Conservation (phyloP, 768 basidiomycete genomes). For the Serendipita sp. region DNA sequence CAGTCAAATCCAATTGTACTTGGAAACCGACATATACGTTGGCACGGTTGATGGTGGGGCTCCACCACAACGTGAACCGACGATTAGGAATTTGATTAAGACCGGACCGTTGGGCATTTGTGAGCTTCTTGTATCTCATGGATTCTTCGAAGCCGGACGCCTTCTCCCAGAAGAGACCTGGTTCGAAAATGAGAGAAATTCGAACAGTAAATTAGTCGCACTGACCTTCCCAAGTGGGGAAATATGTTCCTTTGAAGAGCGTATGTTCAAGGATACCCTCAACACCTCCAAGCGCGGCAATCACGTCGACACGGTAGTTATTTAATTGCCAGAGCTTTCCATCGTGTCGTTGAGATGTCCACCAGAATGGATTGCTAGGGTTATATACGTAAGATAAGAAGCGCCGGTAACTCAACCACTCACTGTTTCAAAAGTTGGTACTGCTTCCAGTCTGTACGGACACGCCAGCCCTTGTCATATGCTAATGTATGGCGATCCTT, state of each 20-base stretch:
- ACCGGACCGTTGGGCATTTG: slow-evolving; percentile 97
- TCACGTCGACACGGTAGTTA: slow-evolving; percentile 97
- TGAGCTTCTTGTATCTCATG: slow-evolving; percentile 90
- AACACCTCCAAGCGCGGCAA: slow-evolving; percentile 92
- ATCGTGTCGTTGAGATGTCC: slow-evolving; percentile 95
- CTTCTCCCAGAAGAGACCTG: slow-evolving; percentile 94
- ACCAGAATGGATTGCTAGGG: slow-evolving; percentile 89
- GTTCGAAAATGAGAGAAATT: slow-evolving; percentile 6
- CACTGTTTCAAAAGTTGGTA: slow-evolving; percentile 86
- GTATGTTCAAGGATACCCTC: slow-evolving; percentile 96
- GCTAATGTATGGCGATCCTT: slow-evolving; percentile 97
- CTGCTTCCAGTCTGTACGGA: slow-evolving; percentile 94
- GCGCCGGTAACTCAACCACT: slow-evolving; percentile 16
- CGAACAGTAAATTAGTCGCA: not conserved
- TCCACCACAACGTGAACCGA: slow-evolving; percentile 99
- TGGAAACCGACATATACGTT: slow-evolving; percentile 99
- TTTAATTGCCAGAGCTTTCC: slow-evolving; percentile 95
- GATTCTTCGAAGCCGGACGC: slow-evolving; percentile 93
- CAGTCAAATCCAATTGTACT: slow-evolving; percentile 94
- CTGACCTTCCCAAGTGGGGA: slow-evolving; percentile 89
- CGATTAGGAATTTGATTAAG: slow-evolving; percentile 95
- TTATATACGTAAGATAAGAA: slow-evolving; percentile 7
- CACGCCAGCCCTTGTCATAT: slow-evolving; percentile 98
- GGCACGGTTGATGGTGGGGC: slow-evolving; percentile 95
- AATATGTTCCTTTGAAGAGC: slow-evolving; percentile 92